Conservation (phyloP, 2,329 filamentous ascomycete species). For the Conoideocrella luteorostrata region DNA sequence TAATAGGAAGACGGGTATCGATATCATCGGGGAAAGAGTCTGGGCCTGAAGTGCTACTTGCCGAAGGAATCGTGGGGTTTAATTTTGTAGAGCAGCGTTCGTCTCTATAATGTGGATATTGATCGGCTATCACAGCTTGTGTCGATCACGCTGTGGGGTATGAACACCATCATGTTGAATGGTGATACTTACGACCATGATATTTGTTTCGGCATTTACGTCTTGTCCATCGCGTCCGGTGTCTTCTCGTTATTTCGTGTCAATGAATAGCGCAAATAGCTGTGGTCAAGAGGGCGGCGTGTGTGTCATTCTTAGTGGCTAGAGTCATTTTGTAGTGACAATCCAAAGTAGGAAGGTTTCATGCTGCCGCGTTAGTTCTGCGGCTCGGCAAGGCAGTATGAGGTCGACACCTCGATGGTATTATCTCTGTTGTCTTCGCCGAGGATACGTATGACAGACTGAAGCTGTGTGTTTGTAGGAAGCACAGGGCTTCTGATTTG, state of each 20-base stretch:
- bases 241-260: neutral
- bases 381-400: neutral
- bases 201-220: neutral
- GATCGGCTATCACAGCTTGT: no score
- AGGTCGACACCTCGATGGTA: neutral
- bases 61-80: slow-evolving; percentile 45
- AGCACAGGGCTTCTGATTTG: neutral
- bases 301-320: slow-evolving; percentile 7
- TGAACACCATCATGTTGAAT: no score
- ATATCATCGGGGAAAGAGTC: slow-evolving; percentile 21
- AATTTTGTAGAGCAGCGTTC: slow-evolving; percentile 26
- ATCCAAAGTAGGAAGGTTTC: slow-evolving; percentile 5
- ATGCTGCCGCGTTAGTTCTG: slow-evolving; percentile 1
- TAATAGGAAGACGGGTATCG: slow-evolving; percentile 43
- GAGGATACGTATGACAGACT: neutral
- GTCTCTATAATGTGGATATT: neutral
- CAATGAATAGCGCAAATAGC: slow-evolving; percentile 7
- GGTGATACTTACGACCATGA: neutral
- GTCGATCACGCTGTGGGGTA: no score
- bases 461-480: slow-evolving; percentile 6
- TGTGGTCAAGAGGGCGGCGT: slow-evolving; percentile 6
- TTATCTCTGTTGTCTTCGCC: neutral
- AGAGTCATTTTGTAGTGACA: neutral
- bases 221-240: neutral
- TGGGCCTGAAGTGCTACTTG: slow-evolving; percentile 27